Conservation (phyloP, 371 early-diverging fungal species). For the Rhizomucor miehei region DNA sequence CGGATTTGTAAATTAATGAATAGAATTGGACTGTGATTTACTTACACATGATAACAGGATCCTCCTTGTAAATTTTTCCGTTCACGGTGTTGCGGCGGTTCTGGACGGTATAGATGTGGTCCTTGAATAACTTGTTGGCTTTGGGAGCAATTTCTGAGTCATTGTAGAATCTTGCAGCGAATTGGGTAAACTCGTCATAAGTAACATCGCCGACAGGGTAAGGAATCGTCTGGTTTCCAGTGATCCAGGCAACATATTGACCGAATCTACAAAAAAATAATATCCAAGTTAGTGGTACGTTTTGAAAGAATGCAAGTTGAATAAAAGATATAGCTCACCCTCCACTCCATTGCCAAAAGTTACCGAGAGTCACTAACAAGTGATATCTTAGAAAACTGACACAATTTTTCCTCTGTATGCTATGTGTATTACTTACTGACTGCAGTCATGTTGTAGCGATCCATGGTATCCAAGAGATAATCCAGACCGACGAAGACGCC, state of each 20-base stretch:
- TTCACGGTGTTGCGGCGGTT: conserved; percentile 33
- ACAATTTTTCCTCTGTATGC: no score
- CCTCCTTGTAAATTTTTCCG: conserved; percentile 33
- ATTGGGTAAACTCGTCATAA: conserved; percentile 22
- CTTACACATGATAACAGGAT: conserved; percentile 41
- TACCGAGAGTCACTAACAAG: conserved; percentile 46
- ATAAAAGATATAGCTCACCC: conserved; percentile 36
- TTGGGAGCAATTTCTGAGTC: conserved; percentile 17
- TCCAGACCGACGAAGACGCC: conserved; percentile 51
- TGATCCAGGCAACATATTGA: conserved; percentile 58
- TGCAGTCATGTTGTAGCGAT: conserved; percentile 49
- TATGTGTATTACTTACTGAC: conserved; percentile 28
- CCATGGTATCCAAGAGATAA: conserved; percentile 47
- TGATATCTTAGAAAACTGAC: no score
- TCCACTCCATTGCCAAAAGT: conserved; percentile 68
- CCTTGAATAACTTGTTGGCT: conserved; percentile 30
- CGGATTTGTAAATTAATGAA: background rate
- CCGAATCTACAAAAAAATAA: conserved; percentile 28
- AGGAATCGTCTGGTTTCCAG: conserved; percentile 33
- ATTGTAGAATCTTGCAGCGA: conserved; percentile 38
- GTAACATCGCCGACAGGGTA: conserved; percentile 34
- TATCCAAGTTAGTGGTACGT: no score
- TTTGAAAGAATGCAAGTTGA: no score
- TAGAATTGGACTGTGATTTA: no score
- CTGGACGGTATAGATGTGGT: conserved; percentile 30